A percentile compares a stretch with the other conserved stretches of the same genome.
These are phyloP conservation scores for Boletellus deceptivus DNA, from an alignment of 1,284 basidiomycete species.

Conservation along the genomic window DNA sequence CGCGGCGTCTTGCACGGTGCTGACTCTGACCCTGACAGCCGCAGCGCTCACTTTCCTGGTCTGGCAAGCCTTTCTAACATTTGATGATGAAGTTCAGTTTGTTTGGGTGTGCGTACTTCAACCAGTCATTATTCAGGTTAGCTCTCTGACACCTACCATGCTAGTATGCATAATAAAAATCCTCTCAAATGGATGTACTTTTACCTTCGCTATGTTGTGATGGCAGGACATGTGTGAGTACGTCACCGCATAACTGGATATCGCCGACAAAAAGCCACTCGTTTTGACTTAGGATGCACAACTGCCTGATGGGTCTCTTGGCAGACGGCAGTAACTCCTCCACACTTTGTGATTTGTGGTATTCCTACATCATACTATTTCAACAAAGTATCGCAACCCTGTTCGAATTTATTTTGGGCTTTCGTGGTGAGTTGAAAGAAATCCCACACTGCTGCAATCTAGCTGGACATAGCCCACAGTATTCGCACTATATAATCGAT, in stretches of 20 bases:
- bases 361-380: constrained; percentile 2
- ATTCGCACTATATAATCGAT: constrained; percentile 22
- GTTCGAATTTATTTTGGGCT: constrained; percentile 20
- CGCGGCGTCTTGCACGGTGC: background rate
- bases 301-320: constrained; percentile 7
- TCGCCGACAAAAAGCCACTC: too few relatives aligned
- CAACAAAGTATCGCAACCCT: constrained; percentile 12
- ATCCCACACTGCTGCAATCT: too few relatives aligned
- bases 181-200: constrained; percentile 22
- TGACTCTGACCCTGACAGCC: constrained; percentile 7
- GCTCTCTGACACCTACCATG: background rate
- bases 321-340: constrained; percentile 14
- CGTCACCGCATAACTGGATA: too few relatives aligned
- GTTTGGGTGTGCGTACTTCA: constrained; percentile 20
- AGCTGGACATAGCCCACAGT: constrained; percentile 6
- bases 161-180: constrained; percentile 20
- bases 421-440: constrained; percentile 16
- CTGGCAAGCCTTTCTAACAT: constrained; percentile 15
- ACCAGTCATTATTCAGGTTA: background rate
- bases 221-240: constrained; percentile 18
- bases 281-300: constrained; percentile 14
- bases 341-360: constrained; percentile 16
- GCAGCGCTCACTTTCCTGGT: constrained; percentile 15
- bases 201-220: constrained; percentile 20
- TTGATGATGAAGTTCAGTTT: constrained; percentile 22